Base-by-base conservation (phyloP, 306 rosid species). In the Castanopsis chinensis region DNA sequence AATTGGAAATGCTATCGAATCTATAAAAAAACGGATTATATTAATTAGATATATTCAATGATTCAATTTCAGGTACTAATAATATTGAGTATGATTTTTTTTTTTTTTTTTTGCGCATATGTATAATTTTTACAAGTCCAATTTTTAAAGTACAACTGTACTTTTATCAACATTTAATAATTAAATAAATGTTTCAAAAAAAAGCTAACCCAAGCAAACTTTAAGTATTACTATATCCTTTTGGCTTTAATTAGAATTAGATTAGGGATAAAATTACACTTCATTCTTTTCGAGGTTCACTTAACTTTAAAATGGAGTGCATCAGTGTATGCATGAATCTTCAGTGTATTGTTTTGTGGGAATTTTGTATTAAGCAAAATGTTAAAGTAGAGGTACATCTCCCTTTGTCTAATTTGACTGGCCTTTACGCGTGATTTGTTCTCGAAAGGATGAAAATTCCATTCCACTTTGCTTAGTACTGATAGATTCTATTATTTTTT, bases 271-370 rank as follows among this genome's bases (percentile, higher is more conserved):
- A 15, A 55, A 41, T 41, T 13, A 56, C 23, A 70, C 0, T 30
- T 59, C 77, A 37, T 45, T 43, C 33, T 21, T 79, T 12, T 49
- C 55, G 67, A 79, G 77, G 78, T 73, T 79, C 78, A 79, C 74
- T 5, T 61, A 14, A 49, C 43, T 63, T 33, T 21, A 28, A 21
- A 35, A 3, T 19, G 21, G 64, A 74, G 37, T 32, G 23, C 11
- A 41, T 1, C 2, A 35, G 43, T 65, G 25, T 0, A 32, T 33
- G 71, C 17, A 71, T 59, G 59, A 20, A 56, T 69, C 9, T 69
- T 70, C 70, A 4, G 17, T 32, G 45, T 64, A 57, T 35, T 17
- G 30, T 23, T 15, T 13, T 14, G 69, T 25, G 45, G 49, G 14
- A 53, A n/a, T 23, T 23, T 23, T 28, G 63, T 19, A 71, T 13